Percentiles rank a stretch among this genome's conserved stretches.
These are phyloP conservation scores for Potentilla sterilis DNA, from an alignment of 306 rosid species.

Conservation along the genomic window DNA sequence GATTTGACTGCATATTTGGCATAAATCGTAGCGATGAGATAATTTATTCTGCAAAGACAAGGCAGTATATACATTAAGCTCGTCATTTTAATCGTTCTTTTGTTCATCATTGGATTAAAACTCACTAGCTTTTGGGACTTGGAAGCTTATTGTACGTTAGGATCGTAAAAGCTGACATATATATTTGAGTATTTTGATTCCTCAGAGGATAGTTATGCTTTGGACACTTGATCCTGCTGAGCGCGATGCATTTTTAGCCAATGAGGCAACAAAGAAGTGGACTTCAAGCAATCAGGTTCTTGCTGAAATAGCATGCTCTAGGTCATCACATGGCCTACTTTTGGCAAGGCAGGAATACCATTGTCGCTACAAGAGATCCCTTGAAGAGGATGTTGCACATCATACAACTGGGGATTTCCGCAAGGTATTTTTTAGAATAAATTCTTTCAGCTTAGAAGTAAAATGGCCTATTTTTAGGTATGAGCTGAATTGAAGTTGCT, in stretches of 20 bases:
- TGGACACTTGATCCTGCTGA: conserved; percentile 61
- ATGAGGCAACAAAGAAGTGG: conserved; percentile 46
- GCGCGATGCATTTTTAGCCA: conserved; percentile 47
- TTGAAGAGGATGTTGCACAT: conserved; percentile 61
- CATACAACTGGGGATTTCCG: conserved; percentile 53
- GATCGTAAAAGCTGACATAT: neutral
- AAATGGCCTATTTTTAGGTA: neutral
- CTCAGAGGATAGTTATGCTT: conserved; percentile 40
- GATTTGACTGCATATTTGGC: neutral
- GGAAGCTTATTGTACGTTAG: neutral
- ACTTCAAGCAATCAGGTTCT: conserved; percentile 41
- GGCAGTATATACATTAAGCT: neutral
- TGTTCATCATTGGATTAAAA: neutral
- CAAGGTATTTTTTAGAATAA: conserved; percentile 32
- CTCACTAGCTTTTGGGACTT: neutral
- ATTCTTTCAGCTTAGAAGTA: neutral
- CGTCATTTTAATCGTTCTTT: neutral
- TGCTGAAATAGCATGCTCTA: conserved; percentile 48
- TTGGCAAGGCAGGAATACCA: conserved; percentile 48
- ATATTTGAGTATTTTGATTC: too few species aligned
- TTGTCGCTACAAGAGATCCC: conserved; percentile 48
- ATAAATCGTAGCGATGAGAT: neutral
- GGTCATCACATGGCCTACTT: conserved; percentile 40
- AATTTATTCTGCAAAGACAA: neutral
- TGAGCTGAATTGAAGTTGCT: neutral